Evolutionary conservation across 78 protist genomes (phyloP).

Genomic region (Acrasis kona): DNA sequence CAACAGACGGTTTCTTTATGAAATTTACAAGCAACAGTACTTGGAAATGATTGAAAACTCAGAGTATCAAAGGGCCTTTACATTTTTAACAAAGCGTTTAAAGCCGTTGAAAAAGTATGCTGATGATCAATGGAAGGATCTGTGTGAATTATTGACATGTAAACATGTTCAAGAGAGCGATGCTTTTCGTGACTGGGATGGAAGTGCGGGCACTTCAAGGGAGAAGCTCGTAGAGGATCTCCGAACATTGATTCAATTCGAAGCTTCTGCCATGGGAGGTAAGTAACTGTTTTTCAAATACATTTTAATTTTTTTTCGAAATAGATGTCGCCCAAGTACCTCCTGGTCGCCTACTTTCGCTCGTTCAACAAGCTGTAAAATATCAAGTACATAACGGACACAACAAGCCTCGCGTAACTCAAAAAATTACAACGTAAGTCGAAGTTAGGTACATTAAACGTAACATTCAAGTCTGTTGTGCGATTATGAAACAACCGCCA

Average conservation of each 20-base stretch:
- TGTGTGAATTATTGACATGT: neutral
- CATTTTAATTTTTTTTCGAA: too few species aligned
- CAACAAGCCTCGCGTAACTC: neutral
- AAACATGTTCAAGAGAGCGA: neutral
- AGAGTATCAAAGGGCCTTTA: constrained; percentile 11
- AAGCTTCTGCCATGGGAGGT: neutral
- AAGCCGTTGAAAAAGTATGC: constrained; percentile 12
- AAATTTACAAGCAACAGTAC: constrained; percentile 17
- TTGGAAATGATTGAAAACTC: constrained; percentile 9
- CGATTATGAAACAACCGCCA: constrained; percentile 13
- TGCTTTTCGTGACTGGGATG: neutral
- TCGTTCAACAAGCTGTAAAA: neutral
- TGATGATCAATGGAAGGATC: neutral
- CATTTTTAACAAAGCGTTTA: constrained; percentile 17
- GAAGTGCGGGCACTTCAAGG: neutral
- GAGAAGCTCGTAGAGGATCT: neutral
- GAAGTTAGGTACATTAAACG: too few species aligned
- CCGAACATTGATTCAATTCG: neutral
- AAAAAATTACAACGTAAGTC: neutral
- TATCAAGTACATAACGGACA: neutral
- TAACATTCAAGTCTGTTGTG: neutral
- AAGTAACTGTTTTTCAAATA: neutral
- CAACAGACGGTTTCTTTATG: neutral
- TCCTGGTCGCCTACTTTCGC: neutral
- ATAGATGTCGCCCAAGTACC: too few species aligned